These are phyloP conservation scores for Maudiozyma bulderi DNA, from an alignment of 805 yeast species.

Conservation along the genomic window DNA sequence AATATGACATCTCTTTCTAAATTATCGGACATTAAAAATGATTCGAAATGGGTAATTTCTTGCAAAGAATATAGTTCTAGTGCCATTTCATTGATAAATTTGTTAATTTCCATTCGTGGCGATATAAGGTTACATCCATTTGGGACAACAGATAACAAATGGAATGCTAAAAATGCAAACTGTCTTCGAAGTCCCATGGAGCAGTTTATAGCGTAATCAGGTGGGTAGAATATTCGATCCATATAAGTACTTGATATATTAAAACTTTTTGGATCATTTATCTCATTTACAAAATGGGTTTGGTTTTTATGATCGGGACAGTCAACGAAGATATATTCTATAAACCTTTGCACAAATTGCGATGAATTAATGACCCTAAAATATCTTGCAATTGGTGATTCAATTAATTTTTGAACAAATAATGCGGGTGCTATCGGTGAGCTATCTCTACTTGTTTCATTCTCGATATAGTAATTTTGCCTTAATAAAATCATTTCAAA, in stretches of 20 bases:
- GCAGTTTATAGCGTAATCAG: constrained; percentile 7
- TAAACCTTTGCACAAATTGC: constrained; percentile 9
- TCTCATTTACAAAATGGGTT: not conserved
- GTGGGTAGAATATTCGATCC: constrained; percentile 7
- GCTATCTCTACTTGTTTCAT: constrained; percentile 8
- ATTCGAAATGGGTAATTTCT: constrained; percentile 12
- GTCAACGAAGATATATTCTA: constrained; percentile 15
- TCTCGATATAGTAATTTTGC: constrained; percentile 17
- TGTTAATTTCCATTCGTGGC: constrained; percentile 11
- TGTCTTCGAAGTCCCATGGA: constrained; percentile 18
- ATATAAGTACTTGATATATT: constrained; percentile 10
- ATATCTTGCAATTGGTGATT: constrained; percentile 17
- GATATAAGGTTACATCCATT: constrained; percentile 8
- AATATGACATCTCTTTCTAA: constrained; percentile 10
- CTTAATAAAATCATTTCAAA: constrained; percentile 17
- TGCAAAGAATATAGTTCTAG: constrained; percentile 9
- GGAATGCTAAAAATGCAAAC: constrained; percentile 13
- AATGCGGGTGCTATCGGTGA: not conserved
- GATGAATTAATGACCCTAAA: constrained; percentile 11
- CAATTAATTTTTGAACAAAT: constrained; percentile 10
- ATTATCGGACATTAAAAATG: constrained; percentile 13
- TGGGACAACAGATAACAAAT: constrained; percentile 14
- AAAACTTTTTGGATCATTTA: constrained; percentile 10
- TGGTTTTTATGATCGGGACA: constrained; percentile 3
- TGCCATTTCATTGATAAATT: constrained; percentile 9